Evolutionary conservation across 345 rosid genomes (phyloP), one percentile per base, ranked within the genome.

Genomic region (Citropsis articulata): DNA sequence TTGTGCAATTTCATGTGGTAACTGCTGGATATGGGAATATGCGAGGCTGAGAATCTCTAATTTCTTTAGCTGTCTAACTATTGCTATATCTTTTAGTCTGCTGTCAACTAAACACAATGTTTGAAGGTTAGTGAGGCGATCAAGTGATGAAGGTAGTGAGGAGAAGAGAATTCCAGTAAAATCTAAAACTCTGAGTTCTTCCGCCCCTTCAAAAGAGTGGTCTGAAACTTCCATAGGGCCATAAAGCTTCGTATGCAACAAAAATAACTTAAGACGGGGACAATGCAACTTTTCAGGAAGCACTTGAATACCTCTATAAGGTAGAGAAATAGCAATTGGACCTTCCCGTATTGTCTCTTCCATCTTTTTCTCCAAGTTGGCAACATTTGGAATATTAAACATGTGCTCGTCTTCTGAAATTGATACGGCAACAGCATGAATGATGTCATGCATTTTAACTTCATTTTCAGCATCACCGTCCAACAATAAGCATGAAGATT

Each of bases 361-460:
- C 4, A 40, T 10, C 48, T 9, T 2, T 40, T 10, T 10, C 1
- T 40, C 14, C 12, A 40, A 2, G 13, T 40, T 1, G 0, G 48
- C 14, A 40, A 40, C 48, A 40, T 10, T 40, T 40, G 48, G 48
- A 0, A 40, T 40, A 40, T 40, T 40, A 40, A 40, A 40, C 40
- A 69, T 33, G 19, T 13, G 63, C 5, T 69, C 14, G 1, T 75
- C 79, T 62, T 2, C 5, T 2, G 81, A 82, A 8, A 84, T 73
- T 28, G 77, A 59, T 2, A 62, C 8, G 10, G 85, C 83, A 9
- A 71, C 78, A 21, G 4, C 24, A 57, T 2, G 75, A 21, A 82
- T 64, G n/a, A 79, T 24, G 45, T 86, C 85, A 40, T 84, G 85
- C 81, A 86, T 82, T 45, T 56, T 79, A 25, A 82, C 56, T 0